These are phyloP conservation scores for Leccinum obscurum DNA, from an alignment of 768 basidiomycete species.

Conservation along the genomic window DNA sequence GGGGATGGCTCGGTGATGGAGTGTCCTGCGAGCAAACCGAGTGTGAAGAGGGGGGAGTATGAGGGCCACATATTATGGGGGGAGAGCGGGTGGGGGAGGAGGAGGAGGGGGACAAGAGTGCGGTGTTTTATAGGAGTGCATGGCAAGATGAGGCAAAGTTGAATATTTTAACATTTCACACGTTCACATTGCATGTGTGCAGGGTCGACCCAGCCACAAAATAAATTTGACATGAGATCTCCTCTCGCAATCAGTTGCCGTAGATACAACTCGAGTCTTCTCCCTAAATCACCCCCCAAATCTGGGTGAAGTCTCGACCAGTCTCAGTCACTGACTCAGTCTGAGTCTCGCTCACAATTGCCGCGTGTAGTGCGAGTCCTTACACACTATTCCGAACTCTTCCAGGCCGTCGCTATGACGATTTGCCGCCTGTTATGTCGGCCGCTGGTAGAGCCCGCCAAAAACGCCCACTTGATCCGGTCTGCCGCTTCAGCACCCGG, in stretches of 20 bases:
- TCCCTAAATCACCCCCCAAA: not conserved
- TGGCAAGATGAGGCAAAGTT: conserved; percentile 17
- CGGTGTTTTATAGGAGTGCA: conserved; percentile 17
- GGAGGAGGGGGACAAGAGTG: not conserved
- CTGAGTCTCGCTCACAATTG: not conserved
- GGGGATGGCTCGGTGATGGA: not conserved
- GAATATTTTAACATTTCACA: conserved; percentile 17
- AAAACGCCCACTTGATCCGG: not conserved
- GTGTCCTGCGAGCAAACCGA: conserved; percentile 49
- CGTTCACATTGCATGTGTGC: conserved; percentile 12
- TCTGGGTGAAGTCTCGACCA: not conserved
- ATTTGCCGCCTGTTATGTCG: not conserved
- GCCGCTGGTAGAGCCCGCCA: not conserved
- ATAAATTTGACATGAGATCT: conserved; percentile 4
- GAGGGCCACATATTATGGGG: conserved; percentile 19
- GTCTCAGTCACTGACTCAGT: too few relatives aligned
- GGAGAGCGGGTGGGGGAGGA: not conserved
- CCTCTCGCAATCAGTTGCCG: conserved; percentile 18
- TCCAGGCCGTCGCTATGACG: conserved; percentile 8
- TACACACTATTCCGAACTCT: not conserved
- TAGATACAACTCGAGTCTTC: conserved; percentile 3
- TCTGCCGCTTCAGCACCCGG: not conserved
- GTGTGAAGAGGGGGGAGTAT: conserved; percentile 68
- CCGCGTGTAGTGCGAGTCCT: conserved; percentile 1
- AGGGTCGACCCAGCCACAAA: conserved; percentile 18